A percentile compares a stretch with the other conserved stretches of the same genome.
Conservation (phyloP, 495 filamentous ascomycete genomes). For the Neurospora sp. region DNA sequence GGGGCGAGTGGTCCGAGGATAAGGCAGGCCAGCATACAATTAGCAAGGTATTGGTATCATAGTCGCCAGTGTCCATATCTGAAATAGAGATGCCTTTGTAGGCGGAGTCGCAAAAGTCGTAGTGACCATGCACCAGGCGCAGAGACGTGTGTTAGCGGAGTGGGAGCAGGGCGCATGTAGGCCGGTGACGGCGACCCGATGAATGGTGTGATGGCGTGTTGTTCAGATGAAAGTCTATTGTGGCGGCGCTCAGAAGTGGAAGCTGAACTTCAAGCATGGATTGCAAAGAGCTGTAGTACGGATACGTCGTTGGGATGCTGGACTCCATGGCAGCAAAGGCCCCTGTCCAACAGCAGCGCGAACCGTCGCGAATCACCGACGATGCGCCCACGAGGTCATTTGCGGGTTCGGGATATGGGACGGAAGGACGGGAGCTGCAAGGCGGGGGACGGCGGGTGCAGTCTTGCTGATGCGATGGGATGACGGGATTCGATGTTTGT, state of each 20-base stretch:
- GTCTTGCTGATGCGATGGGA: neutral
- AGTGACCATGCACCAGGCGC: constrained; percentile 16
- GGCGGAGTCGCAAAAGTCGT: constrained; percentile 7
- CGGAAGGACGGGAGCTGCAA: neutral
- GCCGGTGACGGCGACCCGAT: neutral
- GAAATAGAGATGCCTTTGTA: constrained; percentile 12
- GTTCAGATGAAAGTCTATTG: neutral
- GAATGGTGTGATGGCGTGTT: neutral
- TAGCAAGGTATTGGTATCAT: constrained; percentile 42
- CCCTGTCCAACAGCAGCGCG: neutral
- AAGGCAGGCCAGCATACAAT: constrained; percentile 27
- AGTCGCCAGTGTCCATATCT: constrained; percentile 46
- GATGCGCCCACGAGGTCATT: constrained; percentile 7
- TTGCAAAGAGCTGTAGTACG: constrained; percentile 7
- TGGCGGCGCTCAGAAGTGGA: neutral
- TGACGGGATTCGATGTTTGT: neutral
- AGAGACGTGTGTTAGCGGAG: constrained; percentile 1
- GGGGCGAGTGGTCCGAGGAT: neutral
- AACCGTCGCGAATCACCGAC: constrained; percentile 10
- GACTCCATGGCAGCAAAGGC: constrained; percentile 22
- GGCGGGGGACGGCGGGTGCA: neutral
- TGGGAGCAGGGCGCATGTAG: constrained; percentile 12
- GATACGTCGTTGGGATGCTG: constrained; percentile 12
- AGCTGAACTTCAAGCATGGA: neutral
- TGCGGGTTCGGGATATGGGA: neutral